These are phyloP conservation scores for Naumovozyma baii DNA, from an alignment of 805 yeast species.

Conservation along the genomic window DNA sequence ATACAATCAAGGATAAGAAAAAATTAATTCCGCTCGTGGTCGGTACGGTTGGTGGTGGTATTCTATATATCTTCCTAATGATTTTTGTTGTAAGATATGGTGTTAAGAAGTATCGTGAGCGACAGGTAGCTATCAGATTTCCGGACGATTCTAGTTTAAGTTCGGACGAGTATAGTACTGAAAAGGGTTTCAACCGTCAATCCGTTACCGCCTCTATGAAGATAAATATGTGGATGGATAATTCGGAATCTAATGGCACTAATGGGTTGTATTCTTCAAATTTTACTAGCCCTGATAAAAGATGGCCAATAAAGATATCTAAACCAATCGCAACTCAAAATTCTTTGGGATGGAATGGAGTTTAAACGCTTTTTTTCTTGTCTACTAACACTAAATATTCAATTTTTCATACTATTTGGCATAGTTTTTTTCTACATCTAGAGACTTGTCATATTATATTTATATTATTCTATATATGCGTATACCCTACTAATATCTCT, in stretches of 20 bases:
- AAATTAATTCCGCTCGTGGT: conserved; percentile 69
- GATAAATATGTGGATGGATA: conserved; percentile 28
- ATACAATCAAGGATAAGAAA: conserved; percentile 28
- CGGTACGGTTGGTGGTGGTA: conserved; percentile 75
- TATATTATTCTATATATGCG: no score
- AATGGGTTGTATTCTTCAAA: not conserved
- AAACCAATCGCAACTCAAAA: conserved; percentile 62
- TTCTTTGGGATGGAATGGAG: conserved; percentile 57
- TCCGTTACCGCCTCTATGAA: conserved; percentile 20
- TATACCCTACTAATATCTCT: not conserved
- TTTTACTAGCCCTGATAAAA: conserved; percentile 7
- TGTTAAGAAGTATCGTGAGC: conserved; percentile 30
- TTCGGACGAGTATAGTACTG: conserved; percentile 7
- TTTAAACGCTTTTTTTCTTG: conserved; percentile 11
- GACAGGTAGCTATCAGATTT: conserved; percentile 9
- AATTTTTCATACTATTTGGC: no score
- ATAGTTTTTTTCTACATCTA: not conserved
- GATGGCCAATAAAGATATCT: conserved; percentile 36
- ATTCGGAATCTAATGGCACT: conserved; percentile 1
- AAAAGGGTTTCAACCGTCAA: conserved; percentile 10
- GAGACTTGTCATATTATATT: not conserved
- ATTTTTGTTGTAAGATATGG: conserved; percentile 44
- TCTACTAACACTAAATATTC: not conserved
- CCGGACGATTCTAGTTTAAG: conserved; percentile 13
- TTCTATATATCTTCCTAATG: conserved; percentile 52